Evolutionary conservation across 2,329 filamentous ascomycete genomes (phyloP).

Genomic region (Bipolaris oryzae): DNA sequence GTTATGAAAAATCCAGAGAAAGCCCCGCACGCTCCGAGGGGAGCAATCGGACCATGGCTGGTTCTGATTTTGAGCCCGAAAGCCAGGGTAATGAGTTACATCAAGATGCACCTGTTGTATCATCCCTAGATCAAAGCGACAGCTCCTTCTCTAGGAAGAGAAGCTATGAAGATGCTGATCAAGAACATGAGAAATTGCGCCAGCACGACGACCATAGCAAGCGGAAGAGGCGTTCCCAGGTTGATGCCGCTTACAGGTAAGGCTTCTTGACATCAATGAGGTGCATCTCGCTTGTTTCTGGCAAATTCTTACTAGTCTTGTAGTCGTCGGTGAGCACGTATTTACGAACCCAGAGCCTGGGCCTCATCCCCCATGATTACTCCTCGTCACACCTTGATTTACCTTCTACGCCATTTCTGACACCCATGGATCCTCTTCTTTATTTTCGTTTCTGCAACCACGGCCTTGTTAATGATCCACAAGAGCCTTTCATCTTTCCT

Average conservation of each 20-base stretch:
- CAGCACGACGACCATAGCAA: constrained; percentile 47
- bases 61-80: constrained; percentile 44
- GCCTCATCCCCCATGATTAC: neutral
- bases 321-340: constrained; percentile 20
- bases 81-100: constrained; percentile 22
- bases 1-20: constrained; percentile 27
- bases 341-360: neutral
- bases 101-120: constrained; percentile 15
- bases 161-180: constrained; percentile 45
- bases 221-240: constrained; percentile 45
- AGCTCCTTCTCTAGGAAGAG: constrained; percentile 45
- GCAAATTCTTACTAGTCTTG: constrained; percentile 7
- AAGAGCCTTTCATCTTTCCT: neutral
- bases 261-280: neutral
- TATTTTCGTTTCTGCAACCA: neutral
- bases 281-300: neutral
- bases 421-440: neutral
- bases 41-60: constrained; percentile 43
- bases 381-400: neutral
- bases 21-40: constrained; percentile 44
- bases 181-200: constrained; percentile 36
- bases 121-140: constrained; percentile 36
- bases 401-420: neutral
- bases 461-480: constrained; percentile 1
- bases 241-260: constrained; percentile 47